Percentiles rank a stretch among this genome's conserved stretches.
Evolutionary conservation across 2,329 filamentous ascomycete species (phyloP).

Genomic region (Teratosphaeria pseudoeucalypti): DNA sequence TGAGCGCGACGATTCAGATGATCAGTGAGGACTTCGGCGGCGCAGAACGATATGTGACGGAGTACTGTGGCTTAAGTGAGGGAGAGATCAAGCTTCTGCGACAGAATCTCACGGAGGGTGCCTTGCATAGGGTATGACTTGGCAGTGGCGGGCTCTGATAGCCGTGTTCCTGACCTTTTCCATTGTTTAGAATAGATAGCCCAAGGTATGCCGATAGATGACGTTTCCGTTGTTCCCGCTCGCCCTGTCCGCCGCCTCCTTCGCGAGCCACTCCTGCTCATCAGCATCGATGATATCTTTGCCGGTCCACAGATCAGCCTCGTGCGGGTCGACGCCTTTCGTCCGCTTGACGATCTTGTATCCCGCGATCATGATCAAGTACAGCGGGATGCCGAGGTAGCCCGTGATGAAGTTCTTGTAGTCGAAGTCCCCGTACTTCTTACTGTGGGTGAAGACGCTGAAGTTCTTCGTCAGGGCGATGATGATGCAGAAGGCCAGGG

Average conservation of each 20-base stretch:
- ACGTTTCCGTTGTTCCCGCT: conserved; percentile 11
- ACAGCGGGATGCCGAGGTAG: conserved; percentile 47
- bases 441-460: conserved; percentile 46
- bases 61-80: conserved; percentile 47
- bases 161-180: not conserved
- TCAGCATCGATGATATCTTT: conserved; percentile 50
- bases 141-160: not conserved
- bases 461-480: conserved; percentile 79
- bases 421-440: conserved; percentile 46
- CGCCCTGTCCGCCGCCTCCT: conserved; percentile 19
- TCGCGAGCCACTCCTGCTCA: conserved; percentile 30
- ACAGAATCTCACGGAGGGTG: conserved; percentile 33
- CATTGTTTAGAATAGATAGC: conserved; percentile 18
- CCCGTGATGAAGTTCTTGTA: conserved; percentile 59
- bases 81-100: conserved; percentile 45
- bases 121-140: conserved; percentile 2
- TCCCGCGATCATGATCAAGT: conserved; percentile 48
- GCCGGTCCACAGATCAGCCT: conserved; percentile 51
- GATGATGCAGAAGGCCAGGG: conserved; percentile 59
- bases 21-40: conserved; percentile 52
- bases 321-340: conserved; percentile 40
- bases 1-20: conserved; percentile 42
- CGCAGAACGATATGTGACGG: conserved; percentile 51
- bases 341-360: conserved; percentile 58
- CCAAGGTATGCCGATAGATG: conserved; percentile 18